A percentile compares a stretch with the other conserved stretches of the same genome.
phyloP scores from a whole-genome alignment of 495 filamentous ascomycete species.

The Penicillium psychrofluorescens region DNA sequence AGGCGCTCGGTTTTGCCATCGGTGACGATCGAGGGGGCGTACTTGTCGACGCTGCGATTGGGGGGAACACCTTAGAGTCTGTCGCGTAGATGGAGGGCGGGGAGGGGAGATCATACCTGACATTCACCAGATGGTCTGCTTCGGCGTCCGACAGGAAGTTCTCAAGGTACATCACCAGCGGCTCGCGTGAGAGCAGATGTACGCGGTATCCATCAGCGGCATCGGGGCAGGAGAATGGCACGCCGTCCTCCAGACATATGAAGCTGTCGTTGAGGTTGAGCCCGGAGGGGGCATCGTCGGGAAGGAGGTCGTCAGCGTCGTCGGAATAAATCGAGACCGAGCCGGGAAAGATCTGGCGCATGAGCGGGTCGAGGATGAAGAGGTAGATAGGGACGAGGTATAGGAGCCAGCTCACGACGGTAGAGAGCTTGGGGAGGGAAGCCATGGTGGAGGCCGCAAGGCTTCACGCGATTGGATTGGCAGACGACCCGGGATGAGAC shows the following conservation, averaged over 20 bases:
- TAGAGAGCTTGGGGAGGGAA: slow-evolving; percentile 21
- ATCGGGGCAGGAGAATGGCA: slow-evolving; percentile 18
- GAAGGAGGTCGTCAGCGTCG: slow-evolving; percentile 9
- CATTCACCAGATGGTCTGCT: slow-evolving; percentile 39
- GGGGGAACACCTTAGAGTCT: neutral
- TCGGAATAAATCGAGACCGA: slow-evolving; percentile 3
- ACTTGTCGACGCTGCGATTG: slow-evolving; percentile 36
- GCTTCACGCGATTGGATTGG: too few species aligned
- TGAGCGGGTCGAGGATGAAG: slow-evolving; percentile 22
- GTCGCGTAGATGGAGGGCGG: neutral
- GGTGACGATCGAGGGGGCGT: slow-evolving; percentile 47
- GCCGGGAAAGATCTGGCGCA: slow-evolving; percentile 8
- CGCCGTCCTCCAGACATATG: slow-evolving; percentile 24
- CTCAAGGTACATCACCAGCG: slow-evolving; percentile 51
- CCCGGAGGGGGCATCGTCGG: slow-evolving; percentile 4
- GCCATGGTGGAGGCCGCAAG: slow-evolving; percentile 2
- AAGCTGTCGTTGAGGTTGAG: slow-evolving; percentile 30
- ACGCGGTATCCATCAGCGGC: slow-evolving; percentile 23
- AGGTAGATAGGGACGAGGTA: slow-evolving; percentile 37
- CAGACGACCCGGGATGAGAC: too few species aligned
- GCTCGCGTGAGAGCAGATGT: slow-evolving; percentile 41
- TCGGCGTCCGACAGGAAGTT: slow-evolving; percentile 44
- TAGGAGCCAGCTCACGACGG: slow-evolving; percentile 26
- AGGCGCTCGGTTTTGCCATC: slow-evolving; percentile 35
- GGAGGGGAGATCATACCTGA: slow-evolving; percentile 31